Conservation (phyloP, 2,329 filamentous ascomycete species). For the Endoconidiophora polonica region DNA sequence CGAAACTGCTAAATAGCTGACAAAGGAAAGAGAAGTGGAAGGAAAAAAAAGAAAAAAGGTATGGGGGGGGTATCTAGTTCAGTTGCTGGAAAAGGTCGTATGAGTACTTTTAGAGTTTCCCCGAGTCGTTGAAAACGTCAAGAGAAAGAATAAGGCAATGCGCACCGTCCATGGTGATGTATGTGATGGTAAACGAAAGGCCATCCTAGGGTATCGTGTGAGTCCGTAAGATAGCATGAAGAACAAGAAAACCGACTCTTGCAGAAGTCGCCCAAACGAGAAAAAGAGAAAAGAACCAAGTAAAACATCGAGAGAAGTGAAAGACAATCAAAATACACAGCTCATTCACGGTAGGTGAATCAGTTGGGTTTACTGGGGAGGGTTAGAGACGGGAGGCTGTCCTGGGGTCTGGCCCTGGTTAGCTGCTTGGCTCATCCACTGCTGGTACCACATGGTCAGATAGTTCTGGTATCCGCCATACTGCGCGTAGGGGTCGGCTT, state of each 20-base stretch:
- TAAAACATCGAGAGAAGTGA: conserved; percentile 6
- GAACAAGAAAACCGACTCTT: background rate
- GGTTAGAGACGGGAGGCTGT: conserved; percentile 12
- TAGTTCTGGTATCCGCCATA: conserved; percentile 77
- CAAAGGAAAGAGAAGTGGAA: background rate
- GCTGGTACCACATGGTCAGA: conserved; percentile 65
- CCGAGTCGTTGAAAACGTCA: conserved; percentile 5
- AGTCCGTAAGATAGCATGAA: background rate
- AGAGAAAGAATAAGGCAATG: conserved; percentile 5
- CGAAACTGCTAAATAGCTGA: background rate
- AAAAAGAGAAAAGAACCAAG: conserved; percentile 1
- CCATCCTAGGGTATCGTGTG: background rate
- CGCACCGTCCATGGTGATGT: conserved; percentile 2
- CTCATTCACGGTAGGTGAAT: background rate
- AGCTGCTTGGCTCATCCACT: conserved; percentile 31
- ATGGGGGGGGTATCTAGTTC: conserved; percentile 6
- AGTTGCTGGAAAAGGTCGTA: conserved; percentile 4
- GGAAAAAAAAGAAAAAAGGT: background rate
- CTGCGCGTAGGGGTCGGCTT: conserved; percentile 55
- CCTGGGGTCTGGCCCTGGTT: conserved; percentile 21
- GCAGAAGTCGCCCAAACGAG: background rate
- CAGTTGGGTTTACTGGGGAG: conserved; percentile 9
- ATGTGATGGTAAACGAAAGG: background rate
- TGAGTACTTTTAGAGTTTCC: conserved; percentile 4
- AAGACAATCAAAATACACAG: conserved; percentile 2